Evolutionary conservation across 805 yeast species (phyloP).

Genomic region (Nakazawaea wickerhamii): DNA sequence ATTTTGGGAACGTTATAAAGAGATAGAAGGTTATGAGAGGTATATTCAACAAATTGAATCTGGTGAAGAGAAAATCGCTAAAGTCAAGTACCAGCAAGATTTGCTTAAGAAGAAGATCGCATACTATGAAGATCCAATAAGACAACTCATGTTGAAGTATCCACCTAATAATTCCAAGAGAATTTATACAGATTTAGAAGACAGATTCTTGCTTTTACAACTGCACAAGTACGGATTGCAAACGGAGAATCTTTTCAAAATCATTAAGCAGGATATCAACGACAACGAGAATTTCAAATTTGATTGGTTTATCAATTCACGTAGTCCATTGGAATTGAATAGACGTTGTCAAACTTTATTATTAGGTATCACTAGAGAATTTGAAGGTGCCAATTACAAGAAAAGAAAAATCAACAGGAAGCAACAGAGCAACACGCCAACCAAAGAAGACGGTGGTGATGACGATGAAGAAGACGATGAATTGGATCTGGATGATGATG

Average conservation of each 20-base stretch:
- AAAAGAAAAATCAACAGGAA: constrained; percentile 37
- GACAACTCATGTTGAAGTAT: constrained; percentile 58
- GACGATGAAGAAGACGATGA: constrained; percentile 13
- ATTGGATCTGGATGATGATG: constrained; percentile 10
- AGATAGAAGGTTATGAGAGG: constrained; percentile 67
- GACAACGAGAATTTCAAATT: constrained; percentile 57
- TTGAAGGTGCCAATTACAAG: constrained; percentile 52
- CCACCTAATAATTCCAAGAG: constrained; percentile 83
- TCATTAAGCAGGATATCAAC: constrained; percentile 58
- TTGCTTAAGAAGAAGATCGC: constrained; percentile 49
- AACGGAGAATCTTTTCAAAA: constrained; percentile 54
- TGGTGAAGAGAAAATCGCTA: constrained; percentile 64
- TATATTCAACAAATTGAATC: constrained; percentile 66
- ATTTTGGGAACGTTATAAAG: constrained; percentile 58
- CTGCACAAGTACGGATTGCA: constrained; percentile 63
- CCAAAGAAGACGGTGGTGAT: constrained; percentile 6
- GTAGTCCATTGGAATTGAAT: constrained; percentile 67
- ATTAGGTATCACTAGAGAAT: constrained; percentile 64
- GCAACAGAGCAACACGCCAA: constrained; percentile 1
- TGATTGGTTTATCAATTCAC: constrained; percentile 68
- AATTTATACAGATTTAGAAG: constrained; percentile 64
- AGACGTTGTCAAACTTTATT: constrained; percentile 65
- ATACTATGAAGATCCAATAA: constrained; percentile 52
- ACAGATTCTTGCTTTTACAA: constrained; percentile 55
- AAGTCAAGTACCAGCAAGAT: constrained; percentile 47